A percentile compares a stretch with the other conserved stretches of the same genome.
These are phyloP conservation scores for Trapa incisa DNA, from an alignment of 345 rosid species.

Conservation along the genomic window DNA sequence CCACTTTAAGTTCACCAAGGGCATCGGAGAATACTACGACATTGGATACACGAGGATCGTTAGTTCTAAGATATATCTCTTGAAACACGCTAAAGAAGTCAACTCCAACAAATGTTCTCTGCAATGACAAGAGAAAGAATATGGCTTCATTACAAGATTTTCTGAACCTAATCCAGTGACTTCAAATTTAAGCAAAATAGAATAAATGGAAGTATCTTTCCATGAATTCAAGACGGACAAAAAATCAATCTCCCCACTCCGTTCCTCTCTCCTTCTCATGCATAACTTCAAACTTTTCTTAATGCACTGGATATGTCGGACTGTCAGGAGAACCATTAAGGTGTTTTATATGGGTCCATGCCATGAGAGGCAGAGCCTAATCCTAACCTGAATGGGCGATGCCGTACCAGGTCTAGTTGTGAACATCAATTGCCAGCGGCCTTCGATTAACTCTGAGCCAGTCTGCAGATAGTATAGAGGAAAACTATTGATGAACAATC, in stretches of 20 bases:
- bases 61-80: constrained; percentile 62
- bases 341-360: not conserved
- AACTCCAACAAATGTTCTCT: constrained; percentile 95
- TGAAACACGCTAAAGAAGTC: constrained; percentile 78
- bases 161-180: not conserved
- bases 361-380: not conserved
- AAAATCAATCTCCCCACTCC: too few species aligned
- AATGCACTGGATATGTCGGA: not conserved
- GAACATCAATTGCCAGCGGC: constrained; percentile 86
- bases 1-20: constrained; percentile 85
- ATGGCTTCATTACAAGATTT: not conserved
- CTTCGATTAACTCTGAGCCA: constrained; percentile 61
- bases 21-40: constrained; percentile 72
- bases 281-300: too few species aligned
- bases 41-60: constrained; percentile 83
- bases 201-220: not conserved
- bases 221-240: too few species aligned
- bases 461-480: constrained; percentile 32
- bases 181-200: not conserved
- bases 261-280: too few species aligned
- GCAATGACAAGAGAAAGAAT: constrained; percentile 9
- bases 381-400: constrained; percentile 80
- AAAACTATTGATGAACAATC: not conserved
- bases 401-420: constrained; percentile 97
- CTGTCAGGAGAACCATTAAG: not conserved